phyloP scores from a whole-genome alignment of 1,284 basidiomycete species.

The Inonotus obliquus region DNA sequence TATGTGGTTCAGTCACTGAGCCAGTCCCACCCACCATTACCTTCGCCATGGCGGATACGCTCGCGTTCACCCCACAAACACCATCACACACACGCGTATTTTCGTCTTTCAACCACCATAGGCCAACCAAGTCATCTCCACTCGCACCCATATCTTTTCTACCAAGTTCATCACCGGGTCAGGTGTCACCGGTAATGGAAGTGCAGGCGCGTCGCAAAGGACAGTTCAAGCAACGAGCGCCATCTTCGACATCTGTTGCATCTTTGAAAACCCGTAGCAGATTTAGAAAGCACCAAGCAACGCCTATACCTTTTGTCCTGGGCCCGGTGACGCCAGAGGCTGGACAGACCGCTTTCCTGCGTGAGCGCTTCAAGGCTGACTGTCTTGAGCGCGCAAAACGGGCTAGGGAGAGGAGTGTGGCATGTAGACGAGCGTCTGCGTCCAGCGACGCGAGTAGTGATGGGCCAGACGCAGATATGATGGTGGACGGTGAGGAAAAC shows the following conservation, averaged over 20 bases:
- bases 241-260: slow-evolving; percentile 13
- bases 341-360: slow-evolving; percentile 44
- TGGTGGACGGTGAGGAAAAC: slow-evolving; percentile 39
- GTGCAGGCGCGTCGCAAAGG: slow-evolving; percentile 39
- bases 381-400: slow-evolving; percentile 55
- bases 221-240: slow-evolving; percentile 40
- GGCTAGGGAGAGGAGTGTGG: slow-evolving; percentile 46
- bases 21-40: not conserved
- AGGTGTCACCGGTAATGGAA: slow-evolving; percentile 23
- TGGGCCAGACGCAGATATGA: slow-evolving; percentile 43
- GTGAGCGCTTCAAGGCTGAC: slow-evolving; percentile 55
- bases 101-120: not conserved
- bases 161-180: slow-evolving; percentile 10
- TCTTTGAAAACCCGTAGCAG: slow-evolving; percentile 8
- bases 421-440: slow-evolving; percentile 29
- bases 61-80: slow-evolving; percentile 6
- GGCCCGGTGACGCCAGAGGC: slow-evolving; percentile 27
- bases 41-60: not conserved
- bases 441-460: slow-evolving; percentile 41
- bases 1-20: not conserved
- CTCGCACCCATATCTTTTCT: slow-evolving; percentile 3
- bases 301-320: slow-evolving; percentile 14
- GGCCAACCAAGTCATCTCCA: slow-evolving; percentile 11
- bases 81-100: not conserved
- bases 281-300: not conserved